Conservation (phyloP, 129 eudicot species). For the Pittosporum tobira region DNA sequence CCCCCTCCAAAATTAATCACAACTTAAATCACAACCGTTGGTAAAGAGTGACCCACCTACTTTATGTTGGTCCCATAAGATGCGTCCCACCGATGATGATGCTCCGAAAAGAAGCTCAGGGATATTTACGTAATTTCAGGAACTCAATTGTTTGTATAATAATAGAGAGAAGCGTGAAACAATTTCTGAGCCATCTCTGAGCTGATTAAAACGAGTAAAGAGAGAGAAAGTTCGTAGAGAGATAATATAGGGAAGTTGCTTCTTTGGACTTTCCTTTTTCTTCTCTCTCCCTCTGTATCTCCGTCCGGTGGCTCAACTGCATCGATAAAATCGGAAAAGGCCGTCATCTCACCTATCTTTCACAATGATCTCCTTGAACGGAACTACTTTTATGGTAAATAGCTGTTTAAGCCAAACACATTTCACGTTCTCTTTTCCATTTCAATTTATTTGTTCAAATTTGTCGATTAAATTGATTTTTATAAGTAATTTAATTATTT, state of each 20-base stretch:
- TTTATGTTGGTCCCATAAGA: not conserved
- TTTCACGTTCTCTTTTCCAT: not conserved
- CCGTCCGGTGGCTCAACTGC: not conserved
- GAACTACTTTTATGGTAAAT: conserved; percentile 41
- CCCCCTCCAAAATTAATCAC: not conserved
- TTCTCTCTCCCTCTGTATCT: not conserved
- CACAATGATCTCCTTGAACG: conserved; percentile 41
- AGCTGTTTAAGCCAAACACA: not conserved
- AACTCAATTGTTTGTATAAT: not conserved
- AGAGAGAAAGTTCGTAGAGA: not conserved
- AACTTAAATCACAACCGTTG: not conserved
- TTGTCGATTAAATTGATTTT: not conserved
- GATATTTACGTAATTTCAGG: not conserved
- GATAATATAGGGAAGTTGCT: not conserved
- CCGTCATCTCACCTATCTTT: conserved; percentile 1
- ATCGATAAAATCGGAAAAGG: no score
- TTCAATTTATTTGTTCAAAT: not conserved
- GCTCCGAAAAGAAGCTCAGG: not conserved
- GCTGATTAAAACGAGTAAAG: not conserved
- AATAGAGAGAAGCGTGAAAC: no score
- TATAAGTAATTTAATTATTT: not conserved
- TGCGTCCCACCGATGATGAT: not conserved
- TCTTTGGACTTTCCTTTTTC: not conserved
- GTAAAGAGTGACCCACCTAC: no score
- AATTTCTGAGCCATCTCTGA: not conserved